These are phyloP conservation scores for Stropharia rugosoannulata DNA, from an alignment of 768 basidiomycete genomes.

Conservation along the genomic window DNA sequence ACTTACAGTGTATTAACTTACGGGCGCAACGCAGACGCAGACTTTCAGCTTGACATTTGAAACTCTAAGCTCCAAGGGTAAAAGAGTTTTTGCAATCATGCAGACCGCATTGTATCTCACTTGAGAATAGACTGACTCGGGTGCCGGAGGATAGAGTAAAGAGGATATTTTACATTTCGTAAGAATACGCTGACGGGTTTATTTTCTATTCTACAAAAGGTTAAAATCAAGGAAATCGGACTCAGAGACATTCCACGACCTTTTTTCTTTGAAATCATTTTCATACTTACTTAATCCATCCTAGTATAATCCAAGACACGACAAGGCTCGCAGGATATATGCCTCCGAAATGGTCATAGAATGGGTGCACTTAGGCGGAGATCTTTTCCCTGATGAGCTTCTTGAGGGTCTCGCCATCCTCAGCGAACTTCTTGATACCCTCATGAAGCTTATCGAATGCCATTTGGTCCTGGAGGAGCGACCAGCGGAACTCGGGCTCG, in stretches of 20 bases:
- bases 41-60: too few relatives aligned
- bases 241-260: not conserved
- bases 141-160: too few relatives aligned
- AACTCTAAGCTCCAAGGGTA: too few relatives aligned
- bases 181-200: not conserved
- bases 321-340: not conserved
- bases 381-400: conserved; percentile 71
- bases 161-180: too few relatives aligned
- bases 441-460: conserved; percentile 99
- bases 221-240: not conserved
- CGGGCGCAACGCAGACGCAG: too few relatives aligned
- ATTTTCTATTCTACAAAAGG: not conserved
- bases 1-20: too few relatives aligned
- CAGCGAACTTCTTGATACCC: conserved; percentile 98
- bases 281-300: too few relatives aligned
- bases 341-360: not conserved
- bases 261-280: too few relatives aligned
- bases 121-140: too few relatives aligned
- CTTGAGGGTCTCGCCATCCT: conserved; percentile 92
- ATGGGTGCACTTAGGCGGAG: conserved; percentile 33
- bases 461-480: conserved; percentile 90
- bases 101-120: too few relatives aligned
- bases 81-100: too few relatives aligned
- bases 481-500: conserved; percentile 96
- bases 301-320: too few relatives aligned